Evolutionary conservation across 495 filamentous ascomycete species (phyloP).

Genomic region (Hyaloscypha finlandica): DNA sequence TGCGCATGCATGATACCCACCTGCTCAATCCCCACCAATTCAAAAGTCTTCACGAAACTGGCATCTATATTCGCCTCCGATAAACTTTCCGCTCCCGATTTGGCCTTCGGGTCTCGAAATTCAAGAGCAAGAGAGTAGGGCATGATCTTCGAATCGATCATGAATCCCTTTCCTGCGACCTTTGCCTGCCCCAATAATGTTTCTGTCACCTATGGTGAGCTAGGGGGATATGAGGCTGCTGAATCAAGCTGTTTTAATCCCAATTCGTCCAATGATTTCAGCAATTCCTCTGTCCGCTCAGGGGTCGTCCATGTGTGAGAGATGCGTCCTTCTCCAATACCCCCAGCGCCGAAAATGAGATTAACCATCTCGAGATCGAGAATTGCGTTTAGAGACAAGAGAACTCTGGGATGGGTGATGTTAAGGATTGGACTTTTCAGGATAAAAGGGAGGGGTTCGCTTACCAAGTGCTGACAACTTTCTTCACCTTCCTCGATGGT

Average conservation of each 20-base stretch:
- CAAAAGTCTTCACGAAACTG: conserved; percentile 30
- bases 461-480: too few relatives aligned
- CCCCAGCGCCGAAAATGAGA: conserved; percentile 20
- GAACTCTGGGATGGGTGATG: too few relatives aligned
- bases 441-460: too few relatives aligned
- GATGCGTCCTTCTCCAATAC: conserved; percentile 13
- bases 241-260: conserved; percentile 14
- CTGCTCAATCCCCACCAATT: conserved; percentile 21
- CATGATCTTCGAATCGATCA: conserved; percentile 34
- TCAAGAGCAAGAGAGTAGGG: not conserved
- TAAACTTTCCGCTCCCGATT: conserved; percentile 11
- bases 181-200: conserved; percentile 31
- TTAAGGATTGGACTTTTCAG: too few relatives aligned
- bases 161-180: conserved; percentile 31
- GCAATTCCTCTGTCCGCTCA: conserved; percentile 6
- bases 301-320: conserved; percentile 13
- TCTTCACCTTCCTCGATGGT: too few relatives aligned
- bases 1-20: conserved; percentile 50
- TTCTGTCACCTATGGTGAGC: conserved; percentile 20
- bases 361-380: not conserved
- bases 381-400: too few relatives aligned
- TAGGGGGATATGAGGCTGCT: conserved; percentile 16
- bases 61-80: conserved; percentile 17
- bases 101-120: not conserved
- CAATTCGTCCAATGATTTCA: not conserved